These are phyloP conservation scores for Batrachochytrium dendrobatidis DNA, from an alignment of 371 early-diverging fungal species.

Conservation along the genomic window DNA sequence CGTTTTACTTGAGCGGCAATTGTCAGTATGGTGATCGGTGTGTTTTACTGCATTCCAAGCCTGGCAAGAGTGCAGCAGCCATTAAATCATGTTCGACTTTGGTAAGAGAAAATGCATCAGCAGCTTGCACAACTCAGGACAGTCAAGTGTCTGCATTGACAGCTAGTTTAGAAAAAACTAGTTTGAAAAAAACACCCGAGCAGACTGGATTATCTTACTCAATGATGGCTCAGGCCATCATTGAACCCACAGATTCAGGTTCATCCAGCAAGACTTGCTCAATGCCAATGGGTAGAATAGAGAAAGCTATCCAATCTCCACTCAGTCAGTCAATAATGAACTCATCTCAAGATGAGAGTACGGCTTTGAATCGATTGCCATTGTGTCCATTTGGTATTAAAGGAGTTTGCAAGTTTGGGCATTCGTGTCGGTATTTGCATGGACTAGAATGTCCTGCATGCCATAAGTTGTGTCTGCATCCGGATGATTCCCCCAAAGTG, in stretches of 20 bases:
- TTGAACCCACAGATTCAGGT: background rate
- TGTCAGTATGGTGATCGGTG: slow-evolving; percentile 22
- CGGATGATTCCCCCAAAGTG: slow-evolving; percentile 23
- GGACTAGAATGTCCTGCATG: slow-evolving; percentile 47
- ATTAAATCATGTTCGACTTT: background rate
- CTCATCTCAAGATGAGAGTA: background rate
- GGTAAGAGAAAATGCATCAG: background rate
- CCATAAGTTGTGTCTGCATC: slow-evolving; percentile 38
- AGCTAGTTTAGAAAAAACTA: too few relatives aligned
- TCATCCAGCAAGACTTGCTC: background rate
- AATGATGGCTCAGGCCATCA: background rate
- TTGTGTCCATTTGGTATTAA: slow-evolving; percentile 34
- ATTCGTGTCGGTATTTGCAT: slow-evolving; percentile 36
- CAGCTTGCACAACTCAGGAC: too few relatives aligned
- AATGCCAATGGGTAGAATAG: background rate
- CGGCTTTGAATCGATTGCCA: slow-evolving; percentile 8
- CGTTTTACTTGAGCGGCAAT: slow-evolving; percentile 14
- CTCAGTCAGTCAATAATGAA: background rate
- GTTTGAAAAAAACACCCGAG: too few relatives aligned
- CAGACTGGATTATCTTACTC: background rate
- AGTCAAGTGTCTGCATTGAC: too few relatives aligned
- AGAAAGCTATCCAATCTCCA: background rate
- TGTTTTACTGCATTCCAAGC: slow-evolving; percentile 13
- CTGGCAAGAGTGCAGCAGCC: background rate
- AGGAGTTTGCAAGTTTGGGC: slow-evolving; percentile 30